Evolutionary conservation across 2,329 filamentous ascomycete genomes (phyloP).

Genomic region (Sporothrix mexicana): DNA sequence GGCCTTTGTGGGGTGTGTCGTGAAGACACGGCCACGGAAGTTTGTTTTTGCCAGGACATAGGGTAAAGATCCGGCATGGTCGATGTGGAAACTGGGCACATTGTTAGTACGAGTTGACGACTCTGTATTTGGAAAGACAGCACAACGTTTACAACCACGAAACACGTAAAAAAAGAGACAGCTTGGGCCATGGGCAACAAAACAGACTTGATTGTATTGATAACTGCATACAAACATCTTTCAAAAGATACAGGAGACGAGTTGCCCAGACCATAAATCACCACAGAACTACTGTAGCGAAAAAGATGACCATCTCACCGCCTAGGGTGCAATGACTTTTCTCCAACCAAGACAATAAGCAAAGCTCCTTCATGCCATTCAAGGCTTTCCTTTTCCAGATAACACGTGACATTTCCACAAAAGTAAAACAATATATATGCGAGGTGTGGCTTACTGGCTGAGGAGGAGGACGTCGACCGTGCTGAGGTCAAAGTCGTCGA

Average conservation of each 20-base stretch:
- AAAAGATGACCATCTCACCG: background rate
- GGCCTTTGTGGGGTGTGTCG: conserved; percentile 98
- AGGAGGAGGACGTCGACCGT: conserved; percentile 96
- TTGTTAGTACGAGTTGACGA: conserved; percentile 32
- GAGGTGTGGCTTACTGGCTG: conserved; percentile 83
- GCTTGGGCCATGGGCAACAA: background rate
- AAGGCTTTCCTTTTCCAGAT: background rate
- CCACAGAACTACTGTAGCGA: conserved; percentile 30
- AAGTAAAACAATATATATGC: background rate
- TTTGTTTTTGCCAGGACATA: conserved; percentile 98
- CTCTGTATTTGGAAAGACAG: background rate
- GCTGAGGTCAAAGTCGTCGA: conserved; percentile 97
- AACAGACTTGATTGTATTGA: conserved; percentile 41
- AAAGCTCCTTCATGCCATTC: background rate
- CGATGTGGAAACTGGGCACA: conserved; percentile 87
- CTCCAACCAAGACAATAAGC: background rate
- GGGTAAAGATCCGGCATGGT: conserved; percentile 97
- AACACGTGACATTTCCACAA: background rate
- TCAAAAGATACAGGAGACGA: background rate
- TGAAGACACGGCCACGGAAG: conserved; percentile 95
- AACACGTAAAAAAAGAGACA: conserved; percentile 4
- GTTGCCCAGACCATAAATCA: background rate
- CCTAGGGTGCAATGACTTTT: background rate
- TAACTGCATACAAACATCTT: conserved; percentile 40
- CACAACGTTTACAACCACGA: background rate